Conservation (phyloP, 192 early-diverging fungal genomes). For the Coemansia sp. region DNA sequence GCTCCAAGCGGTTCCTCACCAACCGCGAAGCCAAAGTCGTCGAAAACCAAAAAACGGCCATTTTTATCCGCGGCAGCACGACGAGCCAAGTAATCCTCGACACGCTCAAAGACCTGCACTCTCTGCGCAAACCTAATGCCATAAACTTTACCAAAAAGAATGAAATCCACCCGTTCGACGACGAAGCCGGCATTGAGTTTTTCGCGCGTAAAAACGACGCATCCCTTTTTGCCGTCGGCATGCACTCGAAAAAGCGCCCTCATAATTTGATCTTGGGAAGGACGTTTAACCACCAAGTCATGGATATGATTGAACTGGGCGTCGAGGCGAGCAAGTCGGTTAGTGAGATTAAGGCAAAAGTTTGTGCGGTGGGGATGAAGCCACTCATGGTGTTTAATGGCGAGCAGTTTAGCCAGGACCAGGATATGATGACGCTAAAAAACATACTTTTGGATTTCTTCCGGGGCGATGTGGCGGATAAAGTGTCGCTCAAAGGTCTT, state of each 20-base stretch:
- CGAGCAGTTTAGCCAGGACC: constrained; percentile 75
- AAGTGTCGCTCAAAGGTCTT: constrained; percentile 81
- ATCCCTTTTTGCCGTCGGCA: constrained; percentile 85
- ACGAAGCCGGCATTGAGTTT: constrained; percentile 86
- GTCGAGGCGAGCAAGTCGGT: constrained; percentile 71
- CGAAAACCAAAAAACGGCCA: constrained; percentile 87
- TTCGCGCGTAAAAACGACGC: constrained; percentile 96
- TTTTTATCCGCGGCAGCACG: constrained; percentile 84
- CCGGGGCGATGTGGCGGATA: constrained; percentile 73
- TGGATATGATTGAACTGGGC: constrained; percentile 96
- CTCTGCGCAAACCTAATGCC: constrained; percentile 86
- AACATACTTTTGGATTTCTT: constrained; percentile 89
- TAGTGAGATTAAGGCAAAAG: constrained; percentile 69
- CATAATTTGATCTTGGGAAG: constrained; percentile 89
- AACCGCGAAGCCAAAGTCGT: constrained; percentile 87
- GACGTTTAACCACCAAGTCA: constrained; percentile 89
- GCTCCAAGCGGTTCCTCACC: constrained; percentile 79
- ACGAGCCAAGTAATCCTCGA: constrained; percentile 83
- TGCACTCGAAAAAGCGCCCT: constrained; percentile 95
- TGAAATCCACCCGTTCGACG: constrained; percentile 95
- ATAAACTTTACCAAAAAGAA: constrained; percentile 93
- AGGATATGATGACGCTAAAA: constrained; percentile 72
- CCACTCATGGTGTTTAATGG: constrained; percentile 91
- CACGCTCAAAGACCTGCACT: constrained; percentile 87
- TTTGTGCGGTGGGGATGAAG: constrained; percentile 82